Base-by-base conservation (phyloP, 2,329 filamentous ascomycete species). In the Epichloe sp. region DNA sequence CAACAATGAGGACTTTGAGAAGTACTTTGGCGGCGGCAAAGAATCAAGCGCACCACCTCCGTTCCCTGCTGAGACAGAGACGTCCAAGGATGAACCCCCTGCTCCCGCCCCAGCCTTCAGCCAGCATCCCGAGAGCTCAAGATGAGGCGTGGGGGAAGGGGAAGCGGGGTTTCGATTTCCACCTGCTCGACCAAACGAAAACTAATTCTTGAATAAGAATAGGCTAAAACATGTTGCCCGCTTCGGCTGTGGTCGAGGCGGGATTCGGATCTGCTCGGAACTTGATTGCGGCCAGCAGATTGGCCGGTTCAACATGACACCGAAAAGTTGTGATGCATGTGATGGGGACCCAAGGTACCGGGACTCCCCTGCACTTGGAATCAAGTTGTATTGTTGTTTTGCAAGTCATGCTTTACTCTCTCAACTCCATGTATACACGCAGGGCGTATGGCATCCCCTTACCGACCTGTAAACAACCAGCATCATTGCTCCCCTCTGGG, bases 1-100 rank as follows among this genome's bases (percentile, higher is more conserved):
- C 61, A 68, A 70, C 50, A 84, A 86, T 60, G 90, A 97, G 62
- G 90, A 97, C 62, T 97, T 98, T 69, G 76, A 84, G 62, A 96
- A 96, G 75, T 98, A 95, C 74, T 98, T 98, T 67, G 78, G 83
- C 59, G 78, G 77, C 53, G 73, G 70, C 47, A 75, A 77, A 59
- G 61, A 78, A 55, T 56, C 76, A 61, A 78, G 76, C 59, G 73
- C 80, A 15, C 80, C 83, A 50, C 75, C 79, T 35, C 78, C 78
- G 40, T 73, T 76, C 54, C 73, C 73, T 21, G 63, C 66, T 41
- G 70, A 68, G 58, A 70, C 73, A 23, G 71, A 74, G 54, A 63
- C 61, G 23, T 63, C 65, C 12, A 23, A n/a, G n/a, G 63, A 64
- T 50, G 65, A 66, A 14, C 62, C 5, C 5, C 64, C 67, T 38